phyloP scores from a whole-genome alignment of 2,329 filamentous ascomycete species.

The Botrytis porri region DNA sequence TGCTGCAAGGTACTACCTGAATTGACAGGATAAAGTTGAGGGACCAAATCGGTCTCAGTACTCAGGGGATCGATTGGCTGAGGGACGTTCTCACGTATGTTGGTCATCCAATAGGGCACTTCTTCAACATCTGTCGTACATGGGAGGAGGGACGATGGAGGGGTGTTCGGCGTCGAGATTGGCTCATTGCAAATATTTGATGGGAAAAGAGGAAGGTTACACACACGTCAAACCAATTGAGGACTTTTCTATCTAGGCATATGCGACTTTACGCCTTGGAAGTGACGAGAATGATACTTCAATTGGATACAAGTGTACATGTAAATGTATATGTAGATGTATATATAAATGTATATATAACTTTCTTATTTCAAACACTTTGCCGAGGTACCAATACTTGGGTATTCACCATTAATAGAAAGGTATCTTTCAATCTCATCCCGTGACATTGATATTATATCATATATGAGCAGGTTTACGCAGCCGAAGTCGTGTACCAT shows the following conservation, averaged over 20 bases:
- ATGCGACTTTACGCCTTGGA: neutral
- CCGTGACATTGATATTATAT: no score
- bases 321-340: neutral
- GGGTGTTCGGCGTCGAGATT: neutral
- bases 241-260: neutral
- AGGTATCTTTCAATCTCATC: no score
- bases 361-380: neutral
- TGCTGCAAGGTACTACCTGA: conserved; percentile 4
- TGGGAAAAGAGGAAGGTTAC: neutral
- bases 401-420: neutral
- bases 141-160: neutral
- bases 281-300: neutral
- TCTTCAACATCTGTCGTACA: neutral
- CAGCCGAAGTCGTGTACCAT: no score
- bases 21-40: neutral
- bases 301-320: neutral
- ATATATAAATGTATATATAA: neutral
- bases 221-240: neutral
- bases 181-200: neutral
- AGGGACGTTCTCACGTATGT: neutral
- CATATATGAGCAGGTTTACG: no score
- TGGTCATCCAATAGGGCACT: neutral
- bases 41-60: neutral
- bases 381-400: neutral
- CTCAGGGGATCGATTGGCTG: neutral